phyloP scores from a whole-genome alignment of 331 rosid genomes.

The Rhamnella rubrinervis region DNA sequence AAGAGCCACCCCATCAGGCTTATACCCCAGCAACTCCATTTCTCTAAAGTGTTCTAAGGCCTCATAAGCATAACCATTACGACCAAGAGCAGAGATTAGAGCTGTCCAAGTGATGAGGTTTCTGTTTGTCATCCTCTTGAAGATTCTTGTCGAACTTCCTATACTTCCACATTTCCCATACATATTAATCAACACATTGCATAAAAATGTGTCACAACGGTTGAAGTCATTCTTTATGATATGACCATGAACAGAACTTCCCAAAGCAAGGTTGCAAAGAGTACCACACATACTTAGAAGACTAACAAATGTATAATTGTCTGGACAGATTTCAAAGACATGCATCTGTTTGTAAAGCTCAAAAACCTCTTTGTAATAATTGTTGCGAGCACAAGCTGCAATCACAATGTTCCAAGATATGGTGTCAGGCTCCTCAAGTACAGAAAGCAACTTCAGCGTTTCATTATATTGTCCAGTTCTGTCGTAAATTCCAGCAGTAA shows the following conservation, averaged over 20 bases:
- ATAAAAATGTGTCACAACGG: slow-evolving; percentile 48
- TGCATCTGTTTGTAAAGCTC: slow-evolving; percentile 64
- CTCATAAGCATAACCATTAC: slow-evolving; percentile 56
- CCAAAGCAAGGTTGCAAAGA: slow-evolving; percentile 55
- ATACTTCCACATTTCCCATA: slow-evolving; percentile 82
- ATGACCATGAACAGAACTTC: slow-evolving; percentile 72
- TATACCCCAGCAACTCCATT: slow-evolving; percentile 53
- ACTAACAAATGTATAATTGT: slow-evolving; percentile 63
- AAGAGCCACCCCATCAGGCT: slow-evolving; percentile 56
- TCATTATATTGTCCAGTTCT: slow-evolving; percentile 49
- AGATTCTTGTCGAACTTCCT: slow-evolving; percentile 48
- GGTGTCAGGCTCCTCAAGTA: slow-evolving; percentile 51
- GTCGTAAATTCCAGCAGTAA: slow-evolving; percentile 61
- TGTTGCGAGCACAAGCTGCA: slow-evolving; percentile 60
- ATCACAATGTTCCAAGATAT: slow-evolving; percentile 75
- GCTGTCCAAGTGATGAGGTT: slow-evolving; percentile 73
- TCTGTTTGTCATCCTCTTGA: slow-evolving; percentile 44
- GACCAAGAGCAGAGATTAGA: slow-evolving; percentile 66
- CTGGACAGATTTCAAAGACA: slow-evolving; percentile 42
- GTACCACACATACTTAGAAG: slow-evolving; percentile 52
- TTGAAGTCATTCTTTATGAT: slow-evolving; percentile 41
- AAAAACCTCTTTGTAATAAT: slow-evolving; percentile 44
- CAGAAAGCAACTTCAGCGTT: slow-evolving; percentile 51
- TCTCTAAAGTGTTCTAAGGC: slow-evolving; percentile 53
- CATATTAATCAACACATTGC: slow-evolving; percentile 71